Evolutionary conservation across 2,329 filamentous ascomycete genomes (phyloP), one percentile per base, ranked within the genome.

Genomic region (Nemania abortiva): DNA sequence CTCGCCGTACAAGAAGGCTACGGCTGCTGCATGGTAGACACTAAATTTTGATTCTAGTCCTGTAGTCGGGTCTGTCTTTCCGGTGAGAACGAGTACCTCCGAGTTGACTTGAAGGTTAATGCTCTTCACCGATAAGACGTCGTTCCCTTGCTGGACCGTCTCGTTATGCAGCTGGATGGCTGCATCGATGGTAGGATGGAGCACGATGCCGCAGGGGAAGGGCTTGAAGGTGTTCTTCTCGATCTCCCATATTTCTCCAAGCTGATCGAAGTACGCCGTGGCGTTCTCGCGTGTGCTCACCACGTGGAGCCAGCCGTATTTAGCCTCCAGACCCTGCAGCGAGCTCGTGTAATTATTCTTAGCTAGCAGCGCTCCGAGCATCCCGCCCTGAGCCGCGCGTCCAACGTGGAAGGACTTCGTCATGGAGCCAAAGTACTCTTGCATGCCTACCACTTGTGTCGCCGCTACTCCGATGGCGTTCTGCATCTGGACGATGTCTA

Each of bases 391-490:
- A 0, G 86, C 84, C 10, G 86, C 85, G 1, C 85, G 82, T 0
- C 86, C 86, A 2, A 84, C 79, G 74, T 88, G 86, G 70, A 88
- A 87, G 2, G 84, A 84, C 73, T 88, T 88, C 9, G 84, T 87
- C 74, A 88, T 84, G 11, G 82, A 84, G 11, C 86, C 86, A 67
- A 88, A 88, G 81, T 86, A 85, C 68, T 86, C 86, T 27, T 86
- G 80, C 68, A 88, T 80, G 0, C 86, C 86, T 3, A 83, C 81
- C 1, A 87, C 85, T 74, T 88, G 86, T 3, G 84, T 85, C 0
- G 84, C 81, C 1, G 86, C 86, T 15, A 88, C 78, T 0, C 85
- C 86, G 63, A 88, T 85, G 0, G 86, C 86, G 66, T 87, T 82
- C 5, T 81, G 80, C 68, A 82, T 84, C 63, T 83, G 79, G 6